A percentile compares a stretch with the other conserved stretches of the same genome.
Evolutionary conservation across 2,329 filamentous ascomycete species (phyloP).

Genomic region (Karstenula rhodostoma): DNA sequence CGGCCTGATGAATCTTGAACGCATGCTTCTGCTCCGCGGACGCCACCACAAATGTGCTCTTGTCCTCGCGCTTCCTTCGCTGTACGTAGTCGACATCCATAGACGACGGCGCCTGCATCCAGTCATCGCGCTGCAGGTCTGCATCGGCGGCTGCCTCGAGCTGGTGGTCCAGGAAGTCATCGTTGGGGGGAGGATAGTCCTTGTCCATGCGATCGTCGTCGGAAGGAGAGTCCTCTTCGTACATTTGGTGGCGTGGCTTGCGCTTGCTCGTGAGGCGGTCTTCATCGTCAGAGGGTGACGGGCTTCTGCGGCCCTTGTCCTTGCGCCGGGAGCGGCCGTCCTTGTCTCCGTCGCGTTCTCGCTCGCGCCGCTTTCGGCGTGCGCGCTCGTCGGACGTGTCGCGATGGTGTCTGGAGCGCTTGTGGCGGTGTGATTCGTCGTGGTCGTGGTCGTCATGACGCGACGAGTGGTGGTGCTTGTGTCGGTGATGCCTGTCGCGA

Average conservation of each 20-base stretch:
- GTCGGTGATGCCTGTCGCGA: slow-evolving; percentile 49
- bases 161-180: slow-evolving; percentile 54
- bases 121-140: slow-evolving; percentile 76
- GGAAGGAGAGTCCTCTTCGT: slow-evolving; percentile 40
- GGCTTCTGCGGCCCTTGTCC: slow-evolving; percentile 37
- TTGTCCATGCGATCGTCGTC: slow-evolving; percentile 51
- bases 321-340: slow-evolving; percentile 46
- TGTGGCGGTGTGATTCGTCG: slow-evolving; percentile 67
- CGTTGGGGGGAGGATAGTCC: slow-evolving; percentile 53
- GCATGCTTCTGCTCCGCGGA: slow-evolving; percentile 66
- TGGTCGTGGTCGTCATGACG: slow-evolving; percentile 56
- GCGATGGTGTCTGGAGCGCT: slow-evolving; percentile 67
- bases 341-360: slow-evolving; percentile 49
- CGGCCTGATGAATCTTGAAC: slow-evolving; percentile 77
- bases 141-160: slow-evolving; percentile 48
- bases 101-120: slow-evolving; percentile 91
- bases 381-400: slow-evolving; percentile 50
- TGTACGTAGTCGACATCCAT: slow-evolving; percentile 86
- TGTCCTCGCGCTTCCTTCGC: slow-evolving; percentile 60
- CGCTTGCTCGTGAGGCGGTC: slow-evolving; percentile 43
- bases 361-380: slow-evolving; percentile 55
- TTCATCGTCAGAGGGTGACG: slow-evolving; percentile 42
- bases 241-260: slow-evolving; percentile 47
- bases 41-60: slow-evolving; percentile 55
- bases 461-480: slow-evolving; percentile 53